Evolutionary conservation across 306 rosid species (phyloP).

Genomic region (Acacia confusa): DNA sequence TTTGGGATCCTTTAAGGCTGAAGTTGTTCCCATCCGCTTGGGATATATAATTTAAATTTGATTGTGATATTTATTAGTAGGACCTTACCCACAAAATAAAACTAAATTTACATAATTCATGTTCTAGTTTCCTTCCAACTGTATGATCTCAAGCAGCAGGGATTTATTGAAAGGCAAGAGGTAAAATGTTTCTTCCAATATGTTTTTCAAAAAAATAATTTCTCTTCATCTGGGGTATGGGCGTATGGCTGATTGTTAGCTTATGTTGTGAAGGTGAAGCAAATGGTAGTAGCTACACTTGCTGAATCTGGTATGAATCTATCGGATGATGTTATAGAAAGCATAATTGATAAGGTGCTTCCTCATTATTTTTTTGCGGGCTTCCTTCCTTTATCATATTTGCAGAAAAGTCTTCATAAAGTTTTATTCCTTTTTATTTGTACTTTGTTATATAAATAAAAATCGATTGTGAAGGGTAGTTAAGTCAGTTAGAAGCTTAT

Average conservation of each 20-base stretch:
- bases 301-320: conserved; percentile 99
- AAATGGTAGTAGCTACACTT: conserved; percentile 99
- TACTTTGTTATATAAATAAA: too few relatives aligned
- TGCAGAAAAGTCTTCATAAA: not conserved
- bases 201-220: not conserved
- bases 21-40: conserved; percentile 7
- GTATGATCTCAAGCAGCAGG: conserved; percentile 99
- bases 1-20: conserved; percentile 4
- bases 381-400: not conserved
- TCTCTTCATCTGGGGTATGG: conserved; percentile 9
- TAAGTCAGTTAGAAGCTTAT: too few relatives aligned
- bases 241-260: not conserved
- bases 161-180: conserved; percentile 97
- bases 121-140: conserved; percentile 93
- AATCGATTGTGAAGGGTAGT: too few relatives aligned
- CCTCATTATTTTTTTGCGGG: conserved; percentile 17
- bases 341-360: conserved; percentile 93
- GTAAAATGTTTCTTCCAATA: conserved; percentile 39
- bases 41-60: conserved; percentile 30
- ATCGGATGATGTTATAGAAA: conserved; percentile 94
- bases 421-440: not conserved
- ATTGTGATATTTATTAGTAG: conserved; percentile 3
- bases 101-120: conserved; percentile 23
- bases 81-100: not conserved
- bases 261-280: conserved; percentile 73